Evolutionary conservation across 129 eudicot species (phyloP).

Genomic region (Solidago caesia): DNA sequence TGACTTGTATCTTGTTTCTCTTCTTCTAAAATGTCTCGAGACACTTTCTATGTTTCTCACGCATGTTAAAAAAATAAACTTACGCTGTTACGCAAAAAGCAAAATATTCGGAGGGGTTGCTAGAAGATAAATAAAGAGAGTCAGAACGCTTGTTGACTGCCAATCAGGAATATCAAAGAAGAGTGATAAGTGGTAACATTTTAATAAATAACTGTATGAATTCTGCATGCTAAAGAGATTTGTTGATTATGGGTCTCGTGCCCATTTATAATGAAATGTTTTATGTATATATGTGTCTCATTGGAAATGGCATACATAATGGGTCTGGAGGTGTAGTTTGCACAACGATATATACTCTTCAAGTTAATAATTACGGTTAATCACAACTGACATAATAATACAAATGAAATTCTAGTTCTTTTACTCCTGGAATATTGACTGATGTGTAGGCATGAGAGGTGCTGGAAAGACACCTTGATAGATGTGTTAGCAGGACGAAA

Average conservation of each 20-base stretch:
- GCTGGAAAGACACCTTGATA: slow-evolving; percentile 94
- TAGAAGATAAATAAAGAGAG: slow-evolving; percentile 35
- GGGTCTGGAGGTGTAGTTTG: slow-evolving; percentile 33
- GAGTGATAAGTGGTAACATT: slow-evolving; percentile 37
- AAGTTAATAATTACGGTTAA: slow-evolving; percentile 42
- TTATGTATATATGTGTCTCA: slow-evolving; percentile 18
- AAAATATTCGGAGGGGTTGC: slow-evolving; percentile 45
- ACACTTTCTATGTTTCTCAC: slow-evolving; percentile 18
- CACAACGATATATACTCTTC: slow-evolving; percentile 38
- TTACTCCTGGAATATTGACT: slow-evolving; percentile 82
- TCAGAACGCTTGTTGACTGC: slow-evolving; percentile 25
- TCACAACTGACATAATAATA: slow-evolving; percentile 4
- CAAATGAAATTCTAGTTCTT: slow-evolving; percentile 25
- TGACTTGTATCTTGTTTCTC: background rate
- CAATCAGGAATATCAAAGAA: slow-evolving; percentile 24
- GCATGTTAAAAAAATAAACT: slow-evolving; percentile 15
- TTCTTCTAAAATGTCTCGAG: slow-evolving; percentile 6
- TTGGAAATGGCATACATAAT: slow-evolving; percentile 26
- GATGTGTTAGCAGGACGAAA: slow-evolving; percentile 88
- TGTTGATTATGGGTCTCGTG: slow-evolving; percentile 14
- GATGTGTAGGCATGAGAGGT: slow-evolving; percentile 76
- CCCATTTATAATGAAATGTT: background rate
- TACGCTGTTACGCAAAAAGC: slow-evolving; percentile 39
- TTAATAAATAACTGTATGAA: slow-evolving; percentile 11
- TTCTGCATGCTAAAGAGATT: background rate